A percentile compares a stretch with the other conserved stretches of the same genome.
Conservation (phyloP, 495 filamentous ascomycete species). For the Neurospora sp. region DNA sequence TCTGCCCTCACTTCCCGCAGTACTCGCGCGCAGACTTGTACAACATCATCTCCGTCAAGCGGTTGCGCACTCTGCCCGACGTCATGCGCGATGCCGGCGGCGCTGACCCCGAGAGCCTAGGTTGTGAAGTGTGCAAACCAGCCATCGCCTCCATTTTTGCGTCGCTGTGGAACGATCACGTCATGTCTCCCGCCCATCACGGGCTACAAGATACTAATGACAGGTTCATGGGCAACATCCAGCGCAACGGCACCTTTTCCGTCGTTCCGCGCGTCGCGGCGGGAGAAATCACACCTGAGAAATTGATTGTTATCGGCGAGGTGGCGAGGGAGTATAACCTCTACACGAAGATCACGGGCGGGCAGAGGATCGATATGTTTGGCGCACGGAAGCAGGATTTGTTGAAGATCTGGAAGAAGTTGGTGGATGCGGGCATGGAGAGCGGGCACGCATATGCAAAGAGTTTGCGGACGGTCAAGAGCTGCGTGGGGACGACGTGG, state of each 20-base stretch:
- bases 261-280: constrained; percentile 79
- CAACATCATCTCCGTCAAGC: constrained; percentile 81
- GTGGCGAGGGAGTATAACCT: constrained; percentile 84
- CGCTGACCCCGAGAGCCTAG: constrained; percentile 54
- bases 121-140: constrained; percentile 90
- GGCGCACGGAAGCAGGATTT: constrained; percentile 90
- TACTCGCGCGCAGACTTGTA: constrained; percentile 84
- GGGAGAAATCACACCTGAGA: constrained; percentile 88
- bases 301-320: constrained; percentile 76
- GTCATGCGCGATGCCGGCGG: constrained; percentile 80
- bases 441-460: constrained; percentile 94
- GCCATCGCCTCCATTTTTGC: constrained; percentile 77
- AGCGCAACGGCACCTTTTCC: constrained; percentile 87
- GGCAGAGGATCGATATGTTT: constrained; percentile 93
- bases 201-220: constrained; percentile 94
- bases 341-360: constrained; percentile 94
- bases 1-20: constrained; percentile 71
- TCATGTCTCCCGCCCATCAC: constrained; percentile 66
- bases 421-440: constrained; percentile 90
- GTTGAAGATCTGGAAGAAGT: constrained; percentile 74
- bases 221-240: constrained; percentile 86
- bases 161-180: constrained; percentile 74
- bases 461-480: constrained; percentile 84
- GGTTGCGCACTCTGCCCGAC: constrained; percentile 61
- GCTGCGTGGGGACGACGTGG: constrained; percentile 92